Evolutionary conservation across 768 basidiomycete species (phyloP).

Genomic region (Exidia glandulosa): DNA sequence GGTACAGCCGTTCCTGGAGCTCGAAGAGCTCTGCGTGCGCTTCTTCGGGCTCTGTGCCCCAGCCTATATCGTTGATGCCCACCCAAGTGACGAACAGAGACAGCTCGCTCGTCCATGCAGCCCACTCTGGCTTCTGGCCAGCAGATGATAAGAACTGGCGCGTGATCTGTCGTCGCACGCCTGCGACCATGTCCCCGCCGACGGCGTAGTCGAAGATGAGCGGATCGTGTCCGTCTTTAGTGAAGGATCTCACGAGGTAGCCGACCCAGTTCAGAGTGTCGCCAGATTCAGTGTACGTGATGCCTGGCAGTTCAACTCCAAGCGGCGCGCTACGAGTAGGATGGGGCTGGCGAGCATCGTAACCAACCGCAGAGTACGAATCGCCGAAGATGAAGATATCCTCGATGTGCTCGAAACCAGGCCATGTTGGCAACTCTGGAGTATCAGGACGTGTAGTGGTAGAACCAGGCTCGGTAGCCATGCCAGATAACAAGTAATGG

Average conservation of each 20-base stretch:
- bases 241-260: slow-evolving; percentile 34
- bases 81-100: slow-evolving; percentile 36
- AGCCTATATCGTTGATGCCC: slow-evolving; percentile 47
- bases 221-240: slow-evolving; percentile 19
- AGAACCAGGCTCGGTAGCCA: no score
- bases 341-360: slow-evolving; percentile 5
- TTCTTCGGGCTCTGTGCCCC: slow-evolving; percentile 10
- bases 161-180: slow-evolving; percentile 31
- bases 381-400: slow-evolving; percentile 27
- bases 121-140: slow-evolving; percentile 26
- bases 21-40: slow-evolving; percentile 27
- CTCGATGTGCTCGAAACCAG: background rate
- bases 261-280: slow-evolving; percentile 53
- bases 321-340: slow-evolving; percentile 36
- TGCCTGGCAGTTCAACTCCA: slow-evolving; percentile 39
- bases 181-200: slow-evolving; percentile 37
- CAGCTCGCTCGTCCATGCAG: slow-evolving; percentile 30
- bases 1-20: slow-evolving; percentile 38
- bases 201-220: slow-evolving; percentile 49
- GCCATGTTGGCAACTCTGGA: no score
- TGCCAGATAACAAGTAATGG: no score
- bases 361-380: slow-evolving; percentile 42
- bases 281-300: slow-evolving; percentile 33
- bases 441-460: no score
- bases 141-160: slow-evolving; percentile 28